A percentile compares a stretch with the other conserved stretches of the same genome.
These are phyloP conservation scores for Boletus vermiculosoides DNA, from an alignment of 768 basidiomycete species.

Conservation along the genomic window DNA sequence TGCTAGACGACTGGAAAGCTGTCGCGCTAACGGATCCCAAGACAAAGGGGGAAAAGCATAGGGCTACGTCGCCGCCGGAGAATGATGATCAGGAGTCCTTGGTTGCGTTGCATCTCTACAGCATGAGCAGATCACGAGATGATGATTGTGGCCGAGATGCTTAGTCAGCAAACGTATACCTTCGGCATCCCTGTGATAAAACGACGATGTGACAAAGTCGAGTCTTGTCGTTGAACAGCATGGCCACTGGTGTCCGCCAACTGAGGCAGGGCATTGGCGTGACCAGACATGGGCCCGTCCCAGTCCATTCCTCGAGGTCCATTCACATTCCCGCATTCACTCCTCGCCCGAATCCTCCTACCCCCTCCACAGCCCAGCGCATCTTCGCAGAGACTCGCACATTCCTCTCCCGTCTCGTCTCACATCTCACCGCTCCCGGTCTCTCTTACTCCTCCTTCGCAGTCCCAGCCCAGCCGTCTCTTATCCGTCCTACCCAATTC, in stretches of 20 bases:
- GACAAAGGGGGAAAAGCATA: too few relatives aligned
- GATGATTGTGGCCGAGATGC: neutral
- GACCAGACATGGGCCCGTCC: neutral
- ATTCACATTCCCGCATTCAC: conserved; percentile 46
- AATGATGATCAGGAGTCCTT: too few relatives aligned
- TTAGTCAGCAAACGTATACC: conserved; percentile 22
- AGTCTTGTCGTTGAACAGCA: neutral
- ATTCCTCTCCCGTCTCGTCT: conserved; percentile 54
- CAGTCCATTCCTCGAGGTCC: conserved; percentile 30
- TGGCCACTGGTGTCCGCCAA: conserved; percentile 27
- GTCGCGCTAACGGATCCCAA: too few relatives aligned
- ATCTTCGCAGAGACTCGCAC: conserved; percentile 53
- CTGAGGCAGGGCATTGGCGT: conserved; percentile 26
- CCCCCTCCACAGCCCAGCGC: conserved; percentile 38
- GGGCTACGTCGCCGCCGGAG: too few relatives aligned
- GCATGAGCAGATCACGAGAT: too few relatives aligned
- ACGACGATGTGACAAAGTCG: too few relatives aligned
- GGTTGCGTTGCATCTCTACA: too few relatives aligned
- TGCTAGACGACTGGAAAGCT: too few relatives aligned
- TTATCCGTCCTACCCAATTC: conserved; percentile 13
- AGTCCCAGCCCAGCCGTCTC: conserved; percentile 5
- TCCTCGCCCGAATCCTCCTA: conserved; percentile 20
- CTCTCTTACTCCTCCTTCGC: conserved; percentile 30
- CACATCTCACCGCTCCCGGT: conserved; percentile 59
- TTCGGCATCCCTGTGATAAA: conserved; percentile 9